phyloP scores from a whole-genome alignment of 2,329 filamentous ascomycete species.

The Fusarium goolgardi region DNA sequence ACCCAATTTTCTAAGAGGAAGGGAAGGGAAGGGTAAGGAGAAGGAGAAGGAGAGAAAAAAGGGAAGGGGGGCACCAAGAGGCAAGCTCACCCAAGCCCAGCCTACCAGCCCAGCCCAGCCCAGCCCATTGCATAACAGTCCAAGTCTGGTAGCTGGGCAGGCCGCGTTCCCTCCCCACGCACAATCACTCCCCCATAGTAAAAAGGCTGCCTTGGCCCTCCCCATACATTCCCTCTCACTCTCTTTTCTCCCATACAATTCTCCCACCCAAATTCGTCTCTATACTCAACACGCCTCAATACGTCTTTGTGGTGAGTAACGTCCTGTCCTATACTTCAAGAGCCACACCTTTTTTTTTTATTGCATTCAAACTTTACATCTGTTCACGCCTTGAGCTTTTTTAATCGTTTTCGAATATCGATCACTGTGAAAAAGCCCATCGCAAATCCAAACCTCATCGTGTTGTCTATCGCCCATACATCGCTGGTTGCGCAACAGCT shows the following conservation, averaged over 20 bases:
- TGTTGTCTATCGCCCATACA: constrained; percentile 25
- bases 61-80: constrained; percentile 39
- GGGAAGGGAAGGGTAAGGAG: constrained; percentile 17
- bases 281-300: constrained; percentile 56
- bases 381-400: constrained; percentile 24
- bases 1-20: constrained; percentile 43
- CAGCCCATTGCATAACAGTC: constrained; percentile 41
- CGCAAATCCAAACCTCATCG: constrained; percentile 39
- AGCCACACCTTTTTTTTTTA: constrained; percentile 45
- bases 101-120: constrained; percentile 29
- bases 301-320: constrained; percentile 65
- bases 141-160: constrained; percentile 47
- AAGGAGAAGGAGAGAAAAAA: not conserved
- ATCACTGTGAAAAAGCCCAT: constrained; percentile 36
- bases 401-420: constrained; percentile 34
- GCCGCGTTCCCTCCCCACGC: constrained; percentile 52
- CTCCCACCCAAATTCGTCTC: constrained; percentile 63
- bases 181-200: constrained; percentile 74
- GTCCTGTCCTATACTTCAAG: constrained; percentile 31
- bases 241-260: constrained; percentile 72
- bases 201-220: constrained; percentile 68
- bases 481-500: constrained; percentile 33
- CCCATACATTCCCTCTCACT: constrained; percentile 66
- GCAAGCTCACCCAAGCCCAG: constrained; percentile 34
- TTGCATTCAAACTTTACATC: constrained; percentile 49